These are phyloP conservation scores for Aspergillus olivimuriae DNA, from an alignment of 495 filamentous ascomycete species.

Conservation along the genomic window DNA sequence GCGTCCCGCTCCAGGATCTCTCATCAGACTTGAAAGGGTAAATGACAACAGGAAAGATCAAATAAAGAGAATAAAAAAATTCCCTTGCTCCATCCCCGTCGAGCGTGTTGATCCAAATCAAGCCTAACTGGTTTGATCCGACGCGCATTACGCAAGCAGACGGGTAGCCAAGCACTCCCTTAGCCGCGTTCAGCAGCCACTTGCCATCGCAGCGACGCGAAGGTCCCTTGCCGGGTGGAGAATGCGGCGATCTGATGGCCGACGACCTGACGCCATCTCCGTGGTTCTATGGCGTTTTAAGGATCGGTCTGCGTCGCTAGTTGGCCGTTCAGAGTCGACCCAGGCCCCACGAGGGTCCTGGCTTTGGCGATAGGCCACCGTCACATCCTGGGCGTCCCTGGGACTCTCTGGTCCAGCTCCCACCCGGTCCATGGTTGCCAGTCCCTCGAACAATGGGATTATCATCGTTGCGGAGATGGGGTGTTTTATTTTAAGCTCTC, in stretches of 20 bases:
- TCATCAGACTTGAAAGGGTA: too few relatives aligned
- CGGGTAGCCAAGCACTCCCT: conserved; percentile 27
- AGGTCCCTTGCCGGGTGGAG: conserved; percentile 41
- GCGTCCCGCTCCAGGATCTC: too few relatives aligned
- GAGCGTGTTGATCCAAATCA: conserved; percentile 36
- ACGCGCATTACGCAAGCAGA: conserved; percentile 40
- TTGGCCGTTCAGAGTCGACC: conserved; percentile 3
- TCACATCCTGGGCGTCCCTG: background rate
- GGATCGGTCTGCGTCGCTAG: background rate
- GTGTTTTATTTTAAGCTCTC: background rate
- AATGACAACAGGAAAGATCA: background rate
- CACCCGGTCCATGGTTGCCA: too few relatives aligned
- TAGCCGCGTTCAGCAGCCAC: conserved; percentile 33
- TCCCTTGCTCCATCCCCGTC: conserved; percentile 4
- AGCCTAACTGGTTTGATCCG: conserved; percentile 18
- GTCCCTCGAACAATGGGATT: background rate
- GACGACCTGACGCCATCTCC: conserved; percentile 29
- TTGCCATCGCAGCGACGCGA: conserved; percentile 27
- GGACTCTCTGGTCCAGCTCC: too few relatives aligned
- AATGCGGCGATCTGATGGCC: conserved; percentile 37
- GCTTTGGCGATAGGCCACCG: background rate
- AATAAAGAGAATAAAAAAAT: background rate
- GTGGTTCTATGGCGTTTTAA: conserved; percentile 14
- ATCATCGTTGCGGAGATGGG: too few relatives aligned
- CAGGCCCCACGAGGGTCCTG: conserved; percentile 6